These are phyloP conservation scores for Isabelozyma gotoi DNA, from an alignment of 805 yeast genomes.

Conservation along the genomic window DNA sequence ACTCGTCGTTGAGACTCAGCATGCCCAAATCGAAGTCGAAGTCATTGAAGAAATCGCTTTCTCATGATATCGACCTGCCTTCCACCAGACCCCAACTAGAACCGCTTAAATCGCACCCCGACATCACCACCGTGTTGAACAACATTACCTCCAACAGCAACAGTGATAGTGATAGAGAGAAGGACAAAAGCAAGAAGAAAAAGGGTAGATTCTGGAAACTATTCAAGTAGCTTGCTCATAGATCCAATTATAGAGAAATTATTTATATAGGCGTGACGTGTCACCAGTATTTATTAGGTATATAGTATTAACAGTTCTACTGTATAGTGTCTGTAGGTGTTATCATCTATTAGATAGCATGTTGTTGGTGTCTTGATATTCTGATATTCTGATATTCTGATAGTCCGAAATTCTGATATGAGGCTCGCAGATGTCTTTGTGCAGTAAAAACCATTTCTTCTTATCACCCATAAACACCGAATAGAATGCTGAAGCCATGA, in stretches of 20 bases:
- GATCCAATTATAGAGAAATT: no score
- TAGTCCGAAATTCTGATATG: no score
- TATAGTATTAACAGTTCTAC: no score
- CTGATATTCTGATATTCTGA: no score
- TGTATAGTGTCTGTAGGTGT: no score
- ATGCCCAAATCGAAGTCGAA: conserved; percentile 3
- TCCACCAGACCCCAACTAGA: conserved; percentile 24
- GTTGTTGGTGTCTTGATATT: no score
- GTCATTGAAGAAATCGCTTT: conserved; percentile 32
- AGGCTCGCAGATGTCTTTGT: no score
- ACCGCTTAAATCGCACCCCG: conserved; percentile 42
- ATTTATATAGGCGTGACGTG: no score
- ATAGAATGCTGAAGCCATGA: not conserved
- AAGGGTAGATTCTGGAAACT: conserved; percentile 31
- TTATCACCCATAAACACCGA: no score
- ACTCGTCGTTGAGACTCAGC: not conserved
- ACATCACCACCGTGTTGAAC: conserved; percentile 11
- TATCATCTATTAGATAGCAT: no score
- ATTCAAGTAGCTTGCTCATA: conserved; percentile 13
- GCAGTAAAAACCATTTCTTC: no score
- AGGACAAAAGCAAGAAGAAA: conserved; percentile 23
- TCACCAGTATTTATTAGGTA: no score
- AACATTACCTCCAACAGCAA: not conserved
- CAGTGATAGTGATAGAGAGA: conserved; percentile 1
- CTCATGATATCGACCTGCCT: conserved; percentile 30